These are phyloP conservation scores for Rhazya stricta DNA, from an alignment of 257 asterid species.

Conservation along the genomic window DNA sequence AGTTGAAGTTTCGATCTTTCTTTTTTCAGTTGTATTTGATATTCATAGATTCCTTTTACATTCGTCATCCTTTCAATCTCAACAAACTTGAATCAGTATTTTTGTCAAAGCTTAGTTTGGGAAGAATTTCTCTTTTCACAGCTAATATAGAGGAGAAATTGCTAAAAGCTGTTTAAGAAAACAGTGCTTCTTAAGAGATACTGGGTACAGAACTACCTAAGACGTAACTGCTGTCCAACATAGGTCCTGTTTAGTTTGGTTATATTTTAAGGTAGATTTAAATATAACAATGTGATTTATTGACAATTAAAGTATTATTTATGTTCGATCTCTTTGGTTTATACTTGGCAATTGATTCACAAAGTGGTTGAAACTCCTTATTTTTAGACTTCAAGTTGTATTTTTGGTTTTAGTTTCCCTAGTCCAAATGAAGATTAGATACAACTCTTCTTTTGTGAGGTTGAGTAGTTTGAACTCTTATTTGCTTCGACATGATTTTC, in stretches of 20 bases:
- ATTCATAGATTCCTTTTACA: neutral
- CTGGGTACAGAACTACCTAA: neutral
- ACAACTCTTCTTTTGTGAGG: neutral
- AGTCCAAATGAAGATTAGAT: neutral
- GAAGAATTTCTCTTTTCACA: neutral
- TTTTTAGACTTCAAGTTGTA: neutral
- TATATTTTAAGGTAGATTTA: neutral
- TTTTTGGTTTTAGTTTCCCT: neutral
- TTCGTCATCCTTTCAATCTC: neutral
- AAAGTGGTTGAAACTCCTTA: neutral
- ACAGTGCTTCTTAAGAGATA: neutral
- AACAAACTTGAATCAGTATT: neutral
- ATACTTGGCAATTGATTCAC: neutral
- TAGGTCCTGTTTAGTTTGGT: neutral
- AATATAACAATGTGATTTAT: neutral
- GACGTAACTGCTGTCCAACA: neutral
- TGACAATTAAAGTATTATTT: neutral
- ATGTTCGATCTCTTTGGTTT: neutral
- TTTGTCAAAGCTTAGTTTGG: neutral
- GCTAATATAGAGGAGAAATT: neutral
- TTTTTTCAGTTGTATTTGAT: neutral
- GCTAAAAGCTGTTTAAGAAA: neutral
- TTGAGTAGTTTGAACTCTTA: neutral
- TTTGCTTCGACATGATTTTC: slow-evolving; percentile 11
- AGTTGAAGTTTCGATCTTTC: slow-evolving; percentile 3